Evolutionary conservation across 202 grass and related monocot genomes (phyloP).

Genomic region (Cymbopogon flexuosus): DNA sequence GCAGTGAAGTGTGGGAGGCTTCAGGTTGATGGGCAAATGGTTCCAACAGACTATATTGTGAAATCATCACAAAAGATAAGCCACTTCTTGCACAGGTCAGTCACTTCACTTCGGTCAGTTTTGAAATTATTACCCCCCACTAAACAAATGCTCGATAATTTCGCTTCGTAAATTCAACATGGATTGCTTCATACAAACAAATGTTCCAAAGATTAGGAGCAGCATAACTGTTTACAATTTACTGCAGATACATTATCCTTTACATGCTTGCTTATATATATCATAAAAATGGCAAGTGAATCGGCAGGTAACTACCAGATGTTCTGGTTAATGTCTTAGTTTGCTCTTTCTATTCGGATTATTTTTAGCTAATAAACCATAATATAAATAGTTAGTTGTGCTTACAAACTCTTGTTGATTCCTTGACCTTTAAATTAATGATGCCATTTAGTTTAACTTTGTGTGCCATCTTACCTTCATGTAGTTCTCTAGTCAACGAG

Average conservation of each 20-base stretch:
- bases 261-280: conserved; percentile 7
- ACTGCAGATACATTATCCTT: not conserved
- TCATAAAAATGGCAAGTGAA: conserved; percentile 10
- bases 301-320: not conserved
- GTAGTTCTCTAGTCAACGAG: not conserved
- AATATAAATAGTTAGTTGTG: not conserved
- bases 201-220: not conserved
- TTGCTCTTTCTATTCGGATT: not conserved
- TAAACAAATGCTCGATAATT: not conserved
- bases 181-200: not conserved
- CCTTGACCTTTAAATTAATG: not conserved
- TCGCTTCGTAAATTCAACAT: not conserved
- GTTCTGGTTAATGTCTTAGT: not conserved
- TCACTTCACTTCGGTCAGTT: not conserved
- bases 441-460: not conserved
- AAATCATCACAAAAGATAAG: conserved; percentile 87
- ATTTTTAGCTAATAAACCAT: conserved; percentile 11
- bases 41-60: conserved; percentile 57
- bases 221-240: conserved; percentile 9
- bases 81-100: conserved; percentile 92
- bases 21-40: conserved; percentile 75
- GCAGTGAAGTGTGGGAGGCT: conserved; percentile 81
- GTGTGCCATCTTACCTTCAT: not conserved
- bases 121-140: not conserved
- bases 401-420: not conserved